These are phyloP conservation scores for Melanopsichium pennsylvanicum DNA, from an alignment of 1,284 basidiomycete genomes.

Conservation along the genomic window DNA sequence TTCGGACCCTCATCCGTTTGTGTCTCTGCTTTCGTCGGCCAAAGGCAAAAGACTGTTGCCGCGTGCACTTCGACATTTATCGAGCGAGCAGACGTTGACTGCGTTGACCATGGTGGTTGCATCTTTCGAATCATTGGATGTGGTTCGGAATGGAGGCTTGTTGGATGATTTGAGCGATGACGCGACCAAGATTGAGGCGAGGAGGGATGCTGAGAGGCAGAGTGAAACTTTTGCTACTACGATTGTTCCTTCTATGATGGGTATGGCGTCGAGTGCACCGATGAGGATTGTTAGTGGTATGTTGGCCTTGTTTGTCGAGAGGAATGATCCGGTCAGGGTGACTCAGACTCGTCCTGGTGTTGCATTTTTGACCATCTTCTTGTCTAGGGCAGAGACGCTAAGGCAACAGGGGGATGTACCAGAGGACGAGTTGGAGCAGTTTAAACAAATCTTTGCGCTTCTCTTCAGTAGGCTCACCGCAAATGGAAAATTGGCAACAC, in stretches of 20 bases:
- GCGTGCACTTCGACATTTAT: constrained; percentile 85
- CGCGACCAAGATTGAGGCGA: constrained; percentile 14
- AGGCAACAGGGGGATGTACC: constrained; percentile 72
- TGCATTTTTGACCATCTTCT: constrained; percentile 87
- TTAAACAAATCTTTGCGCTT: constrained; percentile 77
- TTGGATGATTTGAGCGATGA: constrained; percentile 39
- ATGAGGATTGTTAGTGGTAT: constrained; percentile 86
- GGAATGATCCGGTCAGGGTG: constrained; percentile 78
- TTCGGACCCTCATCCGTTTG: constrained; percentile 96
- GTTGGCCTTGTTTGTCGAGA: constrained; percentile 81
- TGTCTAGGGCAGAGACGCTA: constrained; percentile 89
- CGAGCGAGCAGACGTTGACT: constrained; percentile 80
- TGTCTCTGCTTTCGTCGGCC: constrained; percentile 83
- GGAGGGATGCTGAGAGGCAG: constrained; percentile 80
- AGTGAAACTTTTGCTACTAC: constrained; percentile 87
- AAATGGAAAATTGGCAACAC: constrained; percentile 70
- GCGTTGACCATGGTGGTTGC: constrained; percentile 90
- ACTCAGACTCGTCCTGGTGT: constrained; percentile 83
- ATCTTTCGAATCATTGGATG: constrained; percentile 88
- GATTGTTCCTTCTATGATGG: constrained; percentile 85
- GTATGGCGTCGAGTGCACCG: constrained; percentile 78
- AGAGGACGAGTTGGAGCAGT: constrained; percentile 81
- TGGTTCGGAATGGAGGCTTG: constrained; percentile 39
- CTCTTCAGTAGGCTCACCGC: constrained; percentile 82
- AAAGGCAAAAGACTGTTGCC: constrained; percentile 95